Evolutionary conservation across 306 rosid genomes (phyloP).

Genomic region (Cicer bijugum): DNA sequence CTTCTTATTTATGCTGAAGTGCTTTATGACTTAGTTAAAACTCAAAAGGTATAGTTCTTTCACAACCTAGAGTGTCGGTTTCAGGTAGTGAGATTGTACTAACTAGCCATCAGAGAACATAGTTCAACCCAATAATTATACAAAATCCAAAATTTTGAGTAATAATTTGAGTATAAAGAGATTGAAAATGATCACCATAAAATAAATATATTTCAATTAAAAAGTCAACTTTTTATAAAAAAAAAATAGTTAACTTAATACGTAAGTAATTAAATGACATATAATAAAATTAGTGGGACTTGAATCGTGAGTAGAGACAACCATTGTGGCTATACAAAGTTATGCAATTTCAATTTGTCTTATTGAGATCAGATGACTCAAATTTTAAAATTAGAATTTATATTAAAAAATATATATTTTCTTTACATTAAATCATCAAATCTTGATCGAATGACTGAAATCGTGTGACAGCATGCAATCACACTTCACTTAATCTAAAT

Average conservation of each 20-base stretch:
- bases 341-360: too few species aligned
- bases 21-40: conserved; percentile 42
- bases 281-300: neutral
- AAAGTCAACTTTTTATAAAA: conserved; percentile 31
- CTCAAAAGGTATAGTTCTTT: conserved; percentile 28
- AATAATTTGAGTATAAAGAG: conserved; percentile 35
- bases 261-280: conserved; percentile 10
- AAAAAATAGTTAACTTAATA: conserved; percentile 37
- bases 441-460: too few species aligned
- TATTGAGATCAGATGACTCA: too few species aligned
- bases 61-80: conserved; percentile 44
- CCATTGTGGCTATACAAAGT: too few species aligned
- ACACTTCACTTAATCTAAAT: too few species aligned
- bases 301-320: too few species aligned
- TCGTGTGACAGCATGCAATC: too few species aligned
- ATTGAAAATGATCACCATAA: conserved; percentile 48
- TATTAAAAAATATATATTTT: too few species aligned
- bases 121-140: conserved; percentile 30
- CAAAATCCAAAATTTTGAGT: conserved; percentile 20
- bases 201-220: conserved; percentile 12
- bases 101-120: conserved; percentile 24
- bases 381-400: too few species aligned
- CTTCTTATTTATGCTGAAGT: neutral
- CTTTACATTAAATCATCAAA: too few species aligned
- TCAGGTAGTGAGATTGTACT: conserved; percentile 47